Evolutionary conservation across 176 grass and related monocot species (phyloP).

Genomic region (Pharus latifolius): DNA sequence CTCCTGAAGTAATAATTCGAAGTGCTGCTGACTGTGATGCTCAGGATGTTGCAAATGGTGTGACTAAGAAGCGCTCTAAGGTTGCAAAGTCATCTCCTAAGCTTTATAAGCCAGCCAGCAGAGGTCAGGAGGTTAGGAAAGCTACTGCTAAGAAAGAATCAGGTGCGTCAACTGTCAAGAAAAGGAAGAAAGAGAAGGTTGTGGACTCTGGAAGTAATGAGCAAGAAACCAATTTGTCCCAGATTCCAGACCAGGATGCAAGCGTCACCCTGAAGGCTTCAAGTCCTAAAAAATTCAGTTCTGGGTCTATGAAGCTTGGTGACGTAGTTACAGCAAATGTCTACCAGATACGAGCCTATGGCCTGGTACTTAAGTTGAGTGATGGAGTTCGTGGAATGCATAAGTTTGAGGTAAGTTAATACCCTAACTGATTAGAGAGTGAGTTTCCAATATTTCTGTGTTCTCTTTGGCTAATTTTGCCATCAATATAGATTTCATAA

Average conservation of each 20-base stretch:
- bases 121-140: not conserved
- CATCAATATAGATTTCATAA: not conserved
- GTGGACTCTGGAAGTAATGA: conserved; percentile 10
- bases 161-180: conserved; percentile 7
- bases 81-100: conserved; percentile 52
- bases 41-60: conserved; percentile 32
- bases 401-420: conserved; percentile 78
- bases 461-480: not conserved
- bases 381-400: conserved; percentile 81
- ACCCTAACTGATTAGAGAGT: not conserved
- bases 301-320: conserved; percentile 58
- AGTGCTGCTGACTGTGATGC: conserved; percentile 69
- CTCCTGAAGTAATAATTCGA: conserved; percentile 60
- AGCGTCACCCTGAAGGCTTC: conserved; percentile 10
- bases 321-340: conserved; percentile 75
- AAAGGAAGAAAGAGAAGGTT: conserved; percentile 35
- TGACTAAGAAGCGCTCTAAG: conserved; percentile 33
- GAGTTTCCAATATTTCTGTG: not conserved
- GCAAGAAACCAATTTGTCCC: conserved; percentile 1
- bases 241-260: conserved; percentile 14
- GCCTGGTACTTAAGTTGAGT: conserved; percentile 77
- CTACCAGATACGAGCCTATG: conserved; percentile 69
- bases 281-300: conserved; percentile 1
- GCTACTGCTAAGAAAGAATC: conserved; percentile 26
- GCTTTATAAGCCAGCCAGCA: conserved; percentile 7